Evolutionary conservation across 257 asterid species (phyloP).

Genomic region (Linderniella brevidens): DNA sequence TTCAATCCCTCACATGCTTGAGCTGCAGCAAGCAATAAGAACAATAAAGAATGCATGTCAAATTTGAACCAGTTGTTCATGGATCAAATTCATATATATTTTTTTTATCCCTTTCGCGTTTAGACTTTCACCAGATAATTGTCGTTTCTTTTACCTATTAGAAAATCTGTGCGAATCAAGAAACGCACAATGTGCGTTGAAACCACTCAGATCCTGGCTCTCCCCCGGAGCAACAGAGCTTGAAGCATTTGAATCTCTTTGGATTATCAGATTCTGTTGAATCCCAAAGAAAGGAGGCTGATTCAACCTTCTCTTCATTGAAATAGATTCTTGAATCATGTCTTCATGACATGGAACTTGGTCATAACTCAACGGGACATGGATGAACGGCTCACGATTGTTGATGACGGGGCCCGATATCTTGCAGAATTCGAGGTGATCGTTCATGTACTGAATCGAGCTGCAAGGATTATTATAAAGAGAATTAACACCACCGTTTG

Average conservation of each 20-base stretch:
- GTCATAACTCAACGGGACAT: neutral
- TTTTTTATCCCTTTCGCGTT: too few species aligned
- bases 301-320: conserved; percentile 19
- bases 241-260: conserved; percentile 10
- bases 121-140: too few species aligned
- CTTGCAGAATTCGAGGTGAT: conserved; percentile 14
- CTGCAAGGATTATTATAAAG: conserved; percentile 7
- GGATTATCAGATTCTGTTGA: conserved; percentile 18
- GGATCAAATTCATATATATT: too few species aligned
- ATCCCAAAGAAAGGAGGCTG: conserved; percentile 16
- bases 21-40: too few species aligned
- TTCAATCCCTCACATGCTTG: too few species aligned
- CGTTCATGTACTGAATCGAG: conserved; percentile 7
- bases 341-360: conserved; percentile 9
- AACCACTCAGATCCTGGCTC: too few species aligned
- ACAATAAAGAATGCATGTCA: too few species aligned
- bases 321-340: conserved; percentile 22
- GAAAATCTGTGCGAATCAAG: too few species aligned
- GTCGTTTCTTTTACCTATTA: too few species aligned
- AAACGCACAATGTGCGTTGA: too few species aligned
- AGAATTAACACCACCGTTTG: conserved; percentile 3
- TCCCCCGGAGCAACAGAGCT: conserved; percentile 10
- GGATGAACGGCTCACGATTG: too few species aligned
- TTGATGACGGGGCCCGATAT: neutral
- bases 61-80: too few species aligned